Percentiles rank a stretch among this genome's conserved stretches.
These are phyloP conservation scores for Haematococcus sp. DNA, from an alignment of 139 green algal genomes.

Conservation along the genomic window DNA sequence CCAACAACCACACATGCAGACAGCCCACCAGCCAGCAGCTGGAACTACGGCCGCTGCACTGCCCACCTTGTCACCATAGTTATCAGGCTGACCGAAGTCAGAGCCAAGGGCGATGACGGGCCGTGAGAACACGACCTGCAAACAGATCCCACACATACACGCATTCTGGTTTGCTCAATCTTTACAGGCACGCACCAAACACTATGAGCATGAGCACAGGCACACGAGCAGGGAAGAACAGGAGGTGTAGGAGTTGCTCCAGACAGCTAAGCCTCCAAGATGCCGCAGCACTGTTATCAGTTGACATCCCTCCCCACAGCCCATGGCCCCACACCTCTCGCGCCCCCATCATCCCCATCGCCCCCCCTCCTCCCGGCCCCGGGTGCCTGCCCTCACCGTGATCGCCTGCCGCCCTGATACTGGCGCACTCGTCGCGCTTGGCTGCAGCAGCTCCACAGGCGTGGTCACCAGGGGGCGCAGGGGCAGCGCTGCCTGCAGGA, in stretches of 20 bases:
- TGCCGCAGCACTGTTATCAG: no score
- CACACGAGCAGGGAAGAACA: no score
- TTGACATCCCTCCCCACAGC: no score
- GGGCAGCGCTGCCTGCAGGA: slow-evolving; percentile 38
- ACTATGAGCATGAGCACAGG: background rate
- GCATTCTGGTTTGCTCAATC: no score
- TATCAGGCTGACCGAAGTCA: slow-evolving; percentile 40
- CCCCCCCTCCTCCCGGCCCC: background rate
- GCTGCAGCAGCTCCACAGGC: slow-evolving; percentile 21
- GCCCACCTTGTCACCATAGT: slow-evolving; percentile 15
- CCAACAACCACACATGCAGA: no score
- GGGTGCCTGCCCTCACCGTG: slow-evolving; percentile 20
- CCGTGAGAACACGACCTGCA: slow-evolving; percentile 50
- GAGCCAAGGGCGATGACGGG: slow-evolving; percentile 58
- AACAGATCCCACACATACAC: background rate
- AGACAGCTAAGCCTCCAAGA: no score
- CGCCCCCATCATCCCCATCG: no score
- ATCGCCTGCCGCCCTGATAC: slow-evolving; percentile 28
- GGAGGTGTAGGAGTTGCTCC: no score
- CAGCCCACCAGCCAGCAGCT: no score
- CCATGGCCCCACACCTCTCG: no score
- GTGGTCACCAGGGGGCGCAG: slow-evolving; percentile 32
- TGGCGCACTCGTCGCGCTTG: background rate
- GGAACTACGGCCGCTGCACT: background rate
- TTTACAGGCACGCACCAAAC: background rate